Evolutionary conservation across 2,329 filamentous ascomycete species (phyloP), one percentile per base, ranked within the genome.

Genomic region (Cladosporium halotolerans): DNA sequence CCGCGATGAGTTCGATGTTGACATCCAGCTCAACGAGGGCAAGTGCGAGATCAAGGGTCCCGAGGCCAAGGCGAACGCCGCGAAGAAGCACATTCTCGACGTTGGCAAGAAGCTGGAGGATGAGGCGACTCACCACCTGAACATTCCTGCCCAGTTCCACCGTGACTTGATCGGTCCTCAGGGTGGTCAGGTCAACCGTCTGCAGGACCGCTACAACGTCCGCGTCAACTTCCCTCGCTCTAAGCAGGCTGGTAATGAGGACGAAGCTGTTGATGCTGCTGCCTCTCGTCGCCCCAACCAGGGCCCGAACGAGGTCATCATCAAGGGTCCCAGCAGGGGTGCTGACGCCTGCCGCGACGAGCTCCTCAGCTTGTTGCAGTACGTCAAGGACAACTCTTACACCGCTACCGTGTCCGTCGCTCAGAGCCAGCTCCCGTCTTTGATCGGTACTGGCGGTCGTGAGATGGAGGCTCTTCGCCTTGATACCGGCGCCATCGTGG

Each of bases 1-100:
- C 43, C 80, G 83, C 32, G 83, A 86, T 40, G 83, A 86, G 64
- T 84, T 84, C 55, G 84, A 86, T 64, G 83, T 87, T 44, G 82
- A 86, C 55, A 85, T 99, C 58, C 90, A 96, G 72, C 86, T 97
- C 38, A 85, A 95, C 61, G 89, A 96, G 63, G 93, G 93, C 60
- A 91, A 91, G 72, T 89, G 97, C 46, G 89, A 96, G 71, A 83
- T 99, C 62, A 96, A 95, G 77, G 93, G 95, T 23, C 92, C 93
- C 46, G 89, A 95, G 74, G 89, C 89, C 47, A 97, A 97, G 78
- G 89, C 91, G 1, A 90, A 96, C 69, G 83, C 84, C 46, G 89
- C 89, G 59, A 93, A 88, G 70, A 76, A 84, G 38, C 84, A 96
- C 66, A 96, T 99, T 61, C 76, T 84, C 58, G 80, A 83, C 38